phyloP scores from a whole-genome alignment of 2,329 filamentous ascomycete genomes.

The Xylaria sp. region DNA sequence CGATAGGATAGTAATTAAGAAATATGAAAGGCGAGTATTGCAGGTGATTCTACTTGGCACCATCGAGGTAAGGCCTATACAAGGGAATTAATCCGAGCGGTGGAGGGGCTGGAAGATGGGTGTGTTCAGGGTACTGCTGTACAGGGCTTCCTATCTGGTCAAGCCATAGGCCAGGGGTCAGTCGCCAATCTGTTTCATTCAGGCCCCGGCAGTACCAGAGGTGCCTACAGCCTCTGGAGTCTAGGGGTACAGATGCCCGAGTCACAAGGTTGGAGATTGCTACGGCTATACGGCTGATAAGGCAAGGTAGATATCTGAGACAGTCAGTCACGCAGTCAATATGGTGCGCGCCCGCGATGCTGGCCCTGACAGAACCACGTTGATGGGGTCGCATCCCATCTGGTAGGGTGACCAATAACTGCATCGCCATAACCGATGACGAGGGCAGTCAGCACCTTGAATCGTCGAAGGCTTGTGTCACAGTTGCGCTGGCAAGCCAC shows the following conservation, averaged over 20 bases:
- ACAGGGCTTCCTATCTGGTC: neutral
- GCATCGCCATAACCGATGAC: neutral
- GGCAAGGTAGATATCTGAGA: neutral
- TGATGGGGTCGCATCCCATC: neutral
- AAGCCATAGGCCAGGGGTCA: neutral
- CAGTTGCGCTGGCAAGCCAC: neutral
- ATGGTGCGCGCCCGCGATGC: neutral
- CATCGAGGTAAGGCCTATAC: neutral
- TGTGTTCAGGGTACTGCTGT: neutral
- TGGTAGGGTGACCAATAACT: neutral
- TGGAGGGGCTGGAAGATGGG: neutral
- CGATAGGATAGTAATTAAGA: neutral
- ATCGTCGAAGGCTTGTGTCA: neutral
- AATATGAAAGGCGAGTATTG: conserved; percentile 4
- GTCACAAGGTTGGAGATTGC: conserved; percentile 10
- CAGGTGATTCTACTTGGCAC: neutral
- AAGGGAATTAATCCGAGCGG: conserved; percentile 17
- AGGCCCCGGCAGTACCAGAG: neutral
- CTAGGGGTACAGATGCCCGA: neutral
- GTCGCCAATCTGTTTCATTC: conserved; percentile 17
- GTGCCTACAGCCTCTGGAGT: no score
- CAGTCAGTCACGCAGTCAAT: neutral
- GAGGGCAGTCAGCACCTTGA: neutral
- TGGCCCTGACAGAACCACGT: neutral
- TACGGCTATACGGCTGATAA: no score